Evolutionary conservation across 2,329 filamentous ascomycete genomes (phyloP), one percentile per base, ranked within the genome.

Genomic region (Ophiocordyceps camponoti-saundersi): DNA sequence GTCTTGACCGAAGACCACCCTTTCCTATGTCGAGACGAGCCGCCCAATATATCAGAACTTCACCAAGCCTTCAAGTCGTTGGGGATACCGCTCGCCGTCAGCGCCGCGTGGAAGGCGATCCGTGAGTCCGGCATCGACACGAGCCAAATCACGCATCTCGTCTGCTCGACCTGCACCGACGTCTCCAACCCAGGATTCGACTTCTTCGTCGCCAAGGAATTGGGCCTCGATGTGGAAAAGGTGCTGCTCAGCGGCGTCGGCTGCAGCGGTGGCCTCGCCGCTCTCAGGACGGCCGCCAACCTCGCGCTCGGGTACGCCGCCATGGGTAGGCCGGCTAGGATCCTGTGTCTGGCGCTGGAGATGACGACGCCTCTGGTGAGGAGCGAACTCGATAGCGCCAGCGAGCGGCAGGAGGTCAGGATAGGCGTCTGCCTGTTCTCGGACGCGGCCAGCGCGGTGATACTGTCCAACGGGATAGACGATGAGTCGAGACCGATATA

Each of bases 101-200:
- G 59, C 11, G 77, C 77, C 2, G 66, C 73, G 21, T 63, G 65
- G 23, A 75, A 76, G 57, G 77, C 76, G 6, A 64, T 79, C 11
- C 60, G 64, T 8, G 75, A 79, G 57, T 73, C 76, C 6, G 63
- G 65, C 16, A 58, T 79, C 41, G 65, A 70, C 41, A 57, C 69
- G 0, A 56, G 57, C 3, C 64, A 77, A 46, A 77, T 84, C 51
- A 84, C 79, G 3, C 80, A 84, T 54, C 67, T 82, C 40, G 77
- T 84, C 10, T 73, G 77, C 22, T 80, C 78, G 0, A 82, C 79
- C 6, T 83, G 80, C 57, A 84, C 79, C 10, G 76, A 83, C 57
- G 80, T 77, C 51, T 77, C 78, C 16, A 83, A 82, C 56, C 79
- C 79, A 0, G 79, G 79, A 1, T 83, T 77, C 56, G 80, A 83